A percentile compares a stretch with the other conserved stretches of the same genome.
These are phyloP conservation scores for Alternaria ventricosa DNA, from an alignment of 2,329 filamentous ascomycete species.

Conservation along the genomic window DNA sequence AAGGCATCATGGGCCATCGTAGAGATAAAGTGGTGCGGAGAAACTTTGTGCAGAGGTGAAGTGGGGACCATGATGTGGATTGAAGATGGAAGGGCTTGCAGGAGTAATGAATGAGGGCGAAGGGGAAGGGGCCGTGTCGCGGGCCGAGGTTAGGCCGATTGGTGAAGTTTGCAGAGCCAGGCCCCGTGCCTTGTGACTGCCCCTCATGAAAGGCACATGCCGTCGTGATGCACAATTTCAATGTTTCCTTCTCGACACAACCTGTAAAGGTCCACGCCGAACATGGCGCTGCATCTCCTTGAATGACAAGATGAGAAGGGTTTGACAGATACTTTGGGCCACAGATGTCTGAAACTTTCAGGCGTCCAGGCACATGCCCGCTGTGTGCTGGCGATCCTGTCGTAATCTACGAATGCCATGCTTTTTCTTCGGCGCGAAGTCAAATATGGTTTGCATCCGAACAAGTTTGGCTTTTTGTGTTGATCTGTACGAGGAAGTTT, in stretches of 20 bases:
- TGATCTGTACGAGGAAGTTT: background rate
- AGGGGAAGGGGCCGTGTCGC: background rate
- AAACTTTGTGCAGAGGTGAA: too few species aligned
- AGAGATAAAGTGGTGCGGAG: background rate
- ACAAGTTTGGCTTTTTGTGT: background rate
- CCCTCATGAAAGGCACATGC: background rate
- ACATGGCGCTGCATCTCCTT: background rate
- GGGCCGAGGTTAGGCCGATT: background rate
- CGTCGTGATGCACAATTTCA: background rate
- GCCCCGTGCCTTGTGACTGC: background rate
- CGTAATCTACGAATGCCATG: background rate
- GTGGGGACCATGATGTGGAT: background rate
- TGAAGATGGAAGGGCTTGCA: background rate
- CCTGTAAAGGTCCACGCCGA: background rate
- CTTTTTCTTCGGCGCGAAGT: background rate
- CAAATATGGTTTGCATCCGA: background rate
- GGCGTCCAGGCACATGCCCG: background rate
- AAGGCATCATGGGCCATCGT: background rate
- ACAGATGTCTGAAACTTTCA: background rate
- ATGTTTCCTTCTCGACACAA: background rate
- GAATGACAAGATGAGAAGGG: background rate
- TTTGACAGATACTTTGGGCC: background rate
- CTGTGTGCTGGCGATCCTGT: background rate
- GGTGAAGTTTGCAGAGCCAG: background rate
- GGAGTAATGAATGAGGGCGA: background rate